Base-by-base conservation (phyloP, 148 eudicot genomes). In the Heliosperma pusillum region DNA sequence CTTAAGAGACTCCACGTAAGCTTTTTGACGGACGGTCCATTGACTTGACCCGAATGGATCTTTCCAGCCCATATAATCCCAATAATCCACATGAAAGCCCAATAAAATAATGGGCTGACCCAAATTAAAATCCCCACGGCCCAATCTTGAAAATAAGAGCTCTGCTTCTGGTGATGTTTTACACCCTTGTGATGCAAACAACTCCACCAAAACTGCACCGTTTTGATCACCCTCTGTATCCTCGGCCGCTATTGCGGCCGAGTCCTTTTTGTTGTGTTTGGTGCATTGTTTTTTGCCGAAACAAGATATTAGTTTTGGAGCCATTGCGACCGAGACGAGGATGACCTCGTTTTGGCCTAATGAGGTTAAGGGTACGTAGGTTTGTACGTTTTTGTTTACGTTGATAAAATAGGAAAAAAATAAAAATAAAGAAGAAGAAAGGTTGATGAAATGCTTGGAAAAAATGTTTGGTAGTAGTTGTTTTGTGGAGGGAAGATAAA, bases 41-140 rank as follows among this genome's bases (percentile, higher is more conserved):
- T 80, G 88, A 78, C 86, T 88, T 0, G 91, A 88, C 45, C 86
- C 97, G 45, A 64, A 93, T 0, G 91, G 93, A n/a, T 93, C 98
- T 60, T 87, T 93, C 98, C 98, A 93, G 3, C 98, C 98, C 76
- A 70, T 78, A 42, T 89, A 87, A 79, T 93, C 98, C 98, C 97
- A 93, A 36, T 87, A 89, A 69, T 93, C 98, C 16, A 93, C 98
- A 63, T 93, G 98, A 71, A 83, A 93, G 0, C 82, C 90, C 82
- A 93, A 72, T 42, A 93, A 77, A 15, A 88, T 80, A 57, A 91
- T 79, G 59, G 88, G 89, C 55, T 69, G 74, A 0, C 83, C 86
- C 59, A 91, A 77, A 12, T 82, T 83, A 78, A 89, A 87, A 44
- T 93, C 98, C 0, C 98, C 98, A 24, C 91, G 84, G 59, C 98